Evolutionary conservation across 345 rosid genomes (phyloP).

Genomic region (Eucalyptus victrix): DNA sequence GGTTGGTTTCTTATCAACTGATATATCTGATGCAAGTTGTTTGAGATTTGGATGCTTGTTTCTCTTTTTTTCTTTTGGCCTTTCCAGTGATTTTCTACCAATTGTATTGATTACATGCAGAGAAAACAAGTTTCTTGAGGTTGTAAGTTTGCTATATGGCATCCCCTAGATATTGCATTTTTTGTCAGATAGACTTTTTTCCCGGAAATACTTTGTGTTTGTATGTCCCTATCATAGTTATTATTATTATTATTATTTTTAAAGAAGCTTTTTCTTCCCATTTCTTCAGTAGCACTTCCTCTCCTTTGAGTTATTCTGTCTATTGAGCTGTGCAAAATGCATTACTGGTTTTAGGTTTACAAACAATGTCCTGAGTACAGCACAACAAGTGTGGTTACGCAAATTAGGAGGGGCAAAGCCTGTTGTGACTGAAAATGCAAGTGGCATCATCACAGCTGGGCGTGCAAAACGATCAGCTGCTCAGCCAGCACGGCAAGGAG

Average conservation of each 20-base stretch:
- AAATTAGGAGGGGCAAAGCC: slow-evolving; percentile 94
- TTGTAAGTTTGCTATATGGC: not conserved
- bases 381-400: slow-evolving; percentile 96
- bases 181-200: not conserved
- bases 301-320: not conserved
- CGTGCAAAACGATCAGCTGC: slow-evolving; percentile 80
- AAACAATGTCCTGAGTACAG: slow-evolving; percentile 90
- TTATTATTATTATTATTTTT: not conserved
- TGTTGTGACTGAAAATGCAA: slow-evolving; percentile 63
- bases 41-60: not conserved
- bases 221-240: not conserved
- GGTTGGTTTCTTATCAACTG: slow-evolving; percentile 48
- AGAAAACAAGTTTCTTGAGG: not conserved
- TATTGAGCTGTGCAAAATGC: not conserved
- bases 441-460: slow-evolving; percentile 89
- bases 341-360: slow-evolving; percentile 52
- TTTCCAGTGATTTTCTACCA: not conserved
- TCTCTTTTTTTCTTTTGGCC: not conserved
- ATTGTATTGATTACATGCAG: not conserved
- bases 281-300: not conserved
- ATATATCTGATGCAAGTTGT: not conserved
- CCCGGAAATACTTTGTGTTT: not conserved
- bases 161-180: not conserved
- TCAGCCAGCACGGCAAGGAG: slow-evolving; percentile 57
- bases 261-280: not conserved